Percentiles rank a stretch among this genome's conserved stretches.
Evolutionary conservation across 768 basidiomycete species (phyloP).

Genomic region (Rhizopogon vulgaris): DNA sequence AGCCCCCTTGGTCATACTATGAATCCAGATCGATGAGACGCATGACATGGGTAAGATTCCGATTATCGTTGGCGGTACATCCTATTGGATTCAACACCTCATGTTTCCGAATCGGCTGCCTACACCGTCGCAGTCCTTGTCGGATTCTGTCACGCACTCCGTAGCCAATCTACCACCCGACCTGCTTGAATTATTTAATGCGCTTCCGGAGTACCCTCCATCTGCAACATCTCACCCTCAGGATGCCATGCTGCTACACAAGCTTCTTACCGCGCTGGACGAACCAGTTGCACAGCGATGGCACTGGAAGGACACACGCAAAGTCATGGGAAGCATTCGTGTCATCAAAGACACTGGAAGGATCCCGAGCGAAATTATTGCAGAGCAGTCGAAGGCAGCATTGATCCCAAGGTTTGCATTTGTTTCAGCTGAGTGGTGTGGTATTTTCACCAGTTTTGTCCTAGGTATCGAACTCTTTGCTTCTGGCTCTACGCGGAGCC

Average conservation of each 20-base stretch:
- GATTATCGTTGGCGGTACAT: constrained; percentile 91
- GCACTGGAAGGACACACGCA: constrained; percentile 96
- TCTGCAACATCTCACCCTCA: constrained; percentile 50
- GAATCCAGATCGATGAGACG: constrained; percentile 65
- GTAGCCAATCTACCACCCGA: constrained; percentile 41
- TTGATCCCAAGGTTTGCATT: constrained; percentile 45
- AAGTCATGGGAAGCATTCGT: constrained; percentile 73
- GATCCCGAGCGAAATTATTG: constrained; percentile 61
- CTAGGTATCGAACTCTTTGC: constrained; percentile 76
- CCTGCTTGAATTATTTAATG: constrained; percentile 43
- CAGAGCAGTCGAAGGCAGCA: constrained; percentile 46
- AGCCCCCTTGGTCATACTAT: constrained; percentile 1
- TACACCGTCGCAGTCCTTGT: constrained; percentile 12
- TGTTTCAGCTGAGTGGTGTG: not conserved
- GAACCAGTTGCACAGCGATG: constrained; percentile 70
- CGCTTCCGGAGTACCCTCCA: constrained; percentile 56
- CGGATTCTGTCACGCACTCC: constrained; percentile 34
- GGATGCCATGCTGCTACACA: constrained; percentile 57
- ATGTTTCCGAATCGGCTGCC: constrained; percentile 77
- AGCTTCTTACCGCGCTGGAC: constrained; percentile 64
- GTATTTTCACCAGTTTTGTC: not conserved
- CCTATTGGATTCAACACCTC: constrained; percentile 96
- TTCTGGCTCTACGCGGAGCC: constrained; percentile 88
- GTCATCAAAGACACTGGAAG: constrained; percentile 69
- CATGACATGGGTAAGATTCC: constrained; percentile 62